A percentile compares a stretch with the other conserved stretches of the same genome.
These are phyloP conservation scores for Micractinium conductrix DNA, from an alignment of 139 green algal species.

Conservation along the genomic window DNA sequence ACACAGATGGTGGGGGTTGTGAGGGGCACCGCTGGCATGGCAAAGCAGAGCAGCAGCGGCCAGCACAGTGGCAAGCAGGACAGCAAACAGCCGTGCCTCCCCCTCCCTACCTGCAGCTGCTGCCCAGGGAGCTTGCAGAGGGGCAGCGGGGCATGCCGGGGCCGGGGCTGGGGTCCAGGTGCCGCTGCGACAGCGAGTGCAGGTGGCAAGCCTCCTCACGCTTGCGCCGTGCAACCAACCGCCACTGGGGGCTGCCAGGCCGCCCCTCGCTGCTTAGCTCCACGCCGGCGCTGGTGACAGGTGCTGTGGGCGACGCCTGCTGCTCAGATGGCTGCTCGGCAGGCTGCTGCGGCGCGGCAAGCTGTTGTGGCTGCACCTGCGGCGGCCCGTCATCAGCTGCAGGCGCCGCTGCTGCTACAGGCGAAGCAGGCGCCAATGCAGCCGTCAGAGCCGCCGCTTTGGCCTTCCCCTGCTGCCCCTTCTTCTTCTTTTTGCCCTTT, in stretches of 20 bases:
- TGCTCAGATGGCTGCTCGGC: not conserved
- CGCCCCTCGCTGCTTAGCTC: not conserved
- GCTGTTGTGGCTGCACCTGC: not conserved
- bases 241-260: not conserved
- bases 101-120: slow-evolving; percentile 17
- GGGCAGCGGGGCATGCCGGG: not conserved
- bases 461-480: slow-evolving; percentile 23
- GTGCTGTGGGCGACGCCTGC: not conserved
- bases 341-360: not conserved
- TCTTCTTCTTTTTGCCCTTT: slow-evolving; percentile 53
- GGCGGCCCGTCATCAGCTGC: not conserved
- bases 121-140: slow-evolving; percentile 25
- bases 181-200: not conserved
- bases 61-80: not conserved
- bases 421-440: too few species aligned
- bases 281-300: not conserved
- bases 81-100: not conserved
- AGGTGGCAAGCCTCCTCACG: not conserved
- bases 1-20: too few species aligned
- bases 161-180: too few species aligned
- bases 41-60: not conserved
- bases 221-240: slow-evolving; percentile 1
- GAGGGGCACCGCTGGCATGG: too few species aligned
- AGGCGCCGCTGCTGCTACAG: not conserved
- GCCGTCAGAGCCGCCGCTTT: not conserved